phyloP scores from a whole-genome alignment of 148 eudicot species.

The Limonium bicolor region DNA sequence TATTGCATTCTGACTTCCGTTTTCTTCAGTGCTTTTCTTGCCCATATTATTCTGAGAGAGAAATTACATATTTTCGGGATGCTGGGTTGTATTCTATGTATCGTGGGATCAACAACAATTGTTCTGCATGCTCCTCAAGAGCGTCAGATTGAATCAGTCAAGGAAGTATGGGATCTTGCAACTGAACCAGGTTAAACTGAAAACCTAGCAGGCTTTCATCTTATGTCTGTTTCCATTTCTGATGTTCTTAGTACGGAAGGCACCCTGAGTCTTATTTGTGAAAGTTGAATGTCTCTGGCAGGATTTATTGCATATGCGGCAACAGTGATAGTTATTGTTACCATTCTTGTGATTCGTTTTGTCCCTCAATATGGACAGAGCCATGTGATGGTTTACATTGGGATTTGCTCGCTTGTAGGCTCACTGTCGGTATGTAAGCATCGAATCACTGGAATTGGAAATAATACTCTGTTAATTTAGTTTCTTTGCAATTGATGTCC shows the following conservation, averaged over 20 bases:
- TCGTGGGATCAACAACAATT: slow-evolving; percentile 72
- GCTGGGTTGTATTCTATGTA: slow-evolving; percentile 71
- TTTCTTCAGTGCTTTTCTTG: slow-evolving; percentile 60
- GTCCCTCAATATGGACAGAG: slow-evolving; percentile 63
- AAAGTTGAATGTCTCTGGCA: slow-evolving; percentile 15
- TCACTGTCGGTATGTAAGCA: slow-evolving; percentile 37
- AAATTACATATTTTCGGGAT: slow-evolving; percentile 60
- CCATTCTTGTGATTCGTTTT: slow-evolving; percentile 30
- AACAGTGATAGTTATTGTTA: slow-evolving; percentile 29
- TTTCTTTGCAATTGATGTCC: background rate
- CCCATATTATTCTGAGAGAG: slow-evolving; percentile 57
- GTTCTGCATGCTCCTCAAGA: slow-evolving; percentile 90
- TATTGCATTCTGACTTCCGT: slow-evolving; percentile 8
- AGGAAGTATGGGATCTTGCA: slow-evolving; percentile 84
- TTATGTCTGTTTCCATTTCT: background rate
- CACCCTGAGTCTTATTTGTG: background rate
- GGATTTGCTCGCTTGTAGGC: slow-evolving; percentile 66
- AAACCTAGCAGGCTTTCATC: background rate
- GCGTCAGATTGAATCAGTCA: slow-evolving; percentile 69
- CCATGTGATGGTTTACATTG: slow-evolving; percentile 52
- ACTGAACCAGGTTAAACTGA: slow-evolving; percentile 89
- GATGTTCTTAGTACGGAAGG: background rate
- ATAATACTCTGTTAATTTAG: background rate
- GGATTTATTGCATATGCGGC: slow-evolving; percentile 49
- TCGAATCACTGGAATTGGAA: background rate